Evolutionary conservation across 1,139 yeast genomes (phyloP).

Genomic region (Saccharomyces hybrid): DNA sequence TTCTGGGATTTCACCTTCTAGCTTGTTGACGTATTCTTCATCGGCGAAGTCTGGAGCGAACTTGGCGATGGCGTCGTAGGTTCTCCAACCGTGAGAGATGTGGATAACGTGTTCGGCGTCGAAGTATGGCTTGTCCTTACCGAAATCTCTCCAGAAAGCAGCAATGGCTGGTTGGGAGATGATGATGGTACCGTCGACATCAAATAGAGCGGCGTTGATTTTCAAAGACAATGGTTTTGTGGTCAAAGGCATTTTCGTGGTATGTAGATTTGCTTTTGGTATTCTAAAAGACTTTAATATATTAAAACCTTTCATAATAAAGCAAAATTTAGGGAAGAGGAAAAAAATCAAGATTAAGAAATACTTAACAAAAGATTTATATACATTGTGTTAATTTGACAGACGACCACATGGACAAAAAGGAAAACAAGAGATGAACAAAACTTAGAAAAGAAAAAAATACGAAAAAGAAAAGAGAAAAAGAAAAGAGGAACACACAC

Average conservation of each 20-base stretch:
- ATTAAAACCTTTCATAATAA: not conserved
- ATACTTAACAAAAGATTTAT: not conserved
- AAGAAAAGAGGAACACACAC: slow-evolving; percentile 1
- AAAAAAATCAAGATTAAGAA: not conserved
- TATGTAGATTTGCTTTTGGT: slow-evolving; percentile 3
- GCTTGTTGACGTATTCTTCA: slow-evolving; percentile 57
- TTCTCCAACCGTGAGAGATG: slow-evolving; percentile 79
- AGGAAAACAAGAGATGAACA: slow-evolving; percentile 1
- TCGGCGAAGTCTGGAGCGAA: slow-evolving; percentile 73
- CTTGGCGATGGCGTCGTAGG: slow-evolving; percentile 66
- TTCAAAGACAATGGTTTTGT: slow-evolving; percentile 30
- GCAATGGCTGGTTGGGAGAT: slow-evolving; percentile 78
- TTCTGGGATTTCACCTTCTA: slow-evolving; percentile 69
- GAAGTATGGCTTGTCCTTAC: slow-evolving; percentile 61
- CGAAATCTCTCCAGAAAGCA: slow-evolving; percentile 72
- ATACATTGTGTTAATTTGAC: not conserved
- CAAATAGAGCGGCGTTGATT: slow-evolving; percentile 50
- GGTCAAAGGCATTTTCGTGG: slow-evolving; percentile 23
- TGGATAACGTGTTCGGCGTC: slow-evolving; percentile 64
- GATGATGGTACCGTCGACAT: slow-evolving; percentile 80
- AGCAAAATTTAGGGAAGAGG: not conserved
- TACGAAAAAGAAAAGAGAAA: not conserved
- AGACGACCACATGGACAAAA: not conserved
- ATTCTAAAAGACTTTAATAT: not conserved
- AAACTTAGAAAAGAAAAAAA: not conserved